A percentile compares a stretch with the other conserved stretches of the same genome.
phyloP scores from a whole-genome alignment of 768 basidiomycete species.

The Leccinum incarnatum region DNA sequence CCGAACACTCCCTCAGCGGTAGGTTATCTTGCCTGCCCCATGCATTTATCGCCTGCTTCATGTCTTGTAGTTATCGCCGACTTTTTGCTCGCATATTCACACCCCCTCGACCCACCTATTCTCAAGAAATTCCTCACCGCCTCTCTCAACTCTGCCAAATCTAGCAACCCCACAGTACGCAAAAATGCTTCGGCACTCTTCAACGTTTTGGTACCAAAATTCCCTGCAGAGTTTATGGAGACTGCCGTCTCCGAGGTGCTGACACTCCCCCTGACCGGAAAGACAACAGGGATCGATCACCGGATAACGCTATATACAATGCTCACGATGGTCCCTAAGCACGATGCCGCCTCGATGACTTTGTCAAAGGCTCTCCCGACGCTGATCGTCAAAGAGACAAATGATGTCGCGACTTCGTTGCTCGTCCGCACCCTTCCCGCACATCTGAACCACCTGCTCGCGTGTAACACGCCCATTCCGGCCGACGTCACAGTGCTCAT shows the following conservation, averaged over 20 bases:
- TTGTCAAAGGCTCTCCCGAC: constrained; percentile 39
- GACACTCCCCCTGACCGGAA: constrained; percentile 74
- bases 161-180: constrained; percentile 63
- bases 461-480: constrained; percentile 39
- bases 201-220: constrained; percentile 39
- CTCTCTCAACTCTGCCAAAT: constrained; percentile 68
- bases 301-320: constrained; percentile 79
- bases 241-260: constrained; percentile 63
- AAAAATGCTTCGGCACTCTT: constrained; percentile 56
- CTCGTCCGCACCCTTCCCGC: constrained; percentile 53
- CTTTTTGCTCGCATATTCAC: constrained; percentile 55
- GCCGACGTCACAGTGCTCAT: constrained; percentile 48
- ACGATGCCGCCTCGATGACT: constrained; percentile 45
- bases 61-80: constrained; percentile 47
- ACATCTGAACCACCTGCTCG: constrained; percentile 60
- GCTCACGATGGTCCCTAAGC: constrained; percentile 54
- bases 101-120: constrained; percentile 43
- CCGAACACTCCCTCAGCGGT: constrained; percentile 74
- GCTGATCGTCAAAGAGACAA: constrained; percentile 70
- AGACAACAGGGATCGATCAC: constrained; percentile 86
- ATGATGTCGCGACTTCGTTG: constrained; percentile 58
- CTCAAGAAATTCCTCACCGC: constrained; percentile 59
- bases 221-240: constrained; percentile 38
- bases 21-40: constrained; percentile 14
- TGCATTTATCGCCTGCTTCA: neutral